phyloP scores from a whole-genome alignment of 306 rosid species.

The Neltuma alba region DNA sequence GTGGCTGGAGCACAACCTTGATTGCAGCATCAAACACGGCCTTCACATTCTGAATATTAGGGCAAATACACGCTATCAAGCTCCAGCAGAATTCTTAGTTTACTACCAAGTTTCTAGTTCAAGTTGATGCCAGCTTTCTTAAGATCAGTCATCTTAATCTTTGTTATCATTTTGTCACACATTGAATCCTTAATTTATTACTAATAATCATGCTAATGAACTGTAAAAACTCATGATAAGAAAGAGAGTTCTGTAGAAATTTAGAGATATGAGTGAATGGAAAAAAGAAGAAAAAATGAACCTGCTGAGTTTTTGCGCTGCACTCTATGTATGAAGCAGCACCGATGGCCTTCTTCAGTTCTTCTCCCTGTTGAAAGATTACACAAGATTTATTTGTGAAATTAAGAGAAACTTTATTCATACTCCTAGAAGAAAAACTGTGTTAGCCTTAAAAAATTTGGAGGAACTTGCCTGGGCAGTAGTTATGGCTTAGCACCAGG shows the following conservation, averaged over 20 bases:
- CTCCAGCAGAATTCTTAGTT: neutral
- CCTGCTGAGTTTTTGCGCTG: slow-evolving; percentile 98
- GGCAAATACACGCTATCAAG: slow-evolving; percentile 25
- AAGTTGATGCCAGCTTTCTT: neutral
- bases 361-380: slow-evolving; percentile 74
- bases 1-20: slow-evolving; percentile 59
- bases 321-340: slow-evolving; percentile 90
- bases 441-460: neutral
- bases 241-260: neutral
- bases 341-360: slow-evolving; percentile 89
- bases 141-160: neutral
- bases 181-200: neutral
- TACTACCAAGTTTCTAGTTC: too few species aligned
- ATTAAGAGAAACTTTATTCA: slow-evolving; percentile 5
- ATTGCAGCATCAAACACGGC: slow-evolving; percentile 54
- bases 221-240: neutral
- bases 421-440: neutral
- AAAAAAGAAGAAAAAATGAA: slow-evolving; percentile 35
- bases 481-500: slow-evolving; percentile 63
- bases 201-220: neutral
- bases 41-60: slow-evolving; percentile 51
- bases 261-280: neutral
- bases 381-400: slow-evolving; percentile 17
- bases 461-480: slow-evolving; percentile 57
- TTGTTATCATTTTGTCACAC: neutral